phyloP scores from a whole-genome alignment of 2,329 filamentous ascomycete genomes.

The Aschersonia sp. region DNA sequence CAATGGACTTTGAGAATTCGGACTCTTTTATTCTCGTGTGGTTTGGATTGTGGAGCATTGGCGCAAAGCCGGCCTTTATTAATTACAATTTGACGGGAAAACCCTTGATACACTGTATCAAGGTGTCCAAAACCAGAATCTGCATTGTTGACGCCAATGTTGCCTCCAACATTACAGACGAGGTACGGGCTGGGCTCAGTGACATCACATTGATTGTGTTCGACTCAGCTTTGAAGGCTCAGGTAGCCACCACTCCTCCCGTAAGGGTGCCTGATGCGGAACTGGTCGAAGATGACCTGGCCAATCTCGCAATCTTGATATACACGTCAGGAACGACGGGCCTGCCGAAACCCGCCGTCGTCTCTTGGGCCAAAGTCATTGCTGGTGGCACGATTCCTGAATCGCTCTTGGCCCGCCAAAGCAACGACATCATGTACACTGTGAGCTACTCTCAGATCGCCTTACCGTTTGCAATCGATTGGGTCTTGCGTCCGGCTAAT shows the following conservation, averaged over 20 bases:
- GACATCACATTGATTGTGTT: conserved; percentile 47
- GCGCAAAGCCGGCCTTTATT: conserved; percentile 71
- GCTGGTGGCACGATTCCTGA: conserved; percentile 23
- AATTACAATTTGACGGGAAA: conserved; percentile 71
- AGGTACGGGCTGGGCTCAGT: conserved; percentile 35
- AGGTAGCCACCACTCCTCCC: conserved; percentile 35
- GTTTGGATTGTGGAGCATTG: conserved; percentile 70
- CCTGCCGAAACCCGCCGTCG: conserved; percentile 64
- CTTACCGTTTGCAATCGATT: not conserved
- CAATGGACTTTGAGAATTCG: conserved; percentile 68
- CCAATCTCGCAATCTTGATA: conserved; percentile 58
- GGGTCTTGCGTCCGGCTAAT: not conserved
- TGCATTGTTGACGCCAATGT: conserved; percentile 54
- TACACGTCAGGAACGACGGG: conserved; percentile 81
- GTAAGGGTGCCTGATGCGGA: conserved; percentile 42
- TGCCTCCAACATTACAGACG: conserved; percentile 38
- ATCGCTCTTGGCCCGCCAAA: conserved; percentile 40
- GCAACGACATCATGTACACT: conserved; percentile 60
- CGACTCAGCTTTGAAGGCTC: conserved; percentile 38
- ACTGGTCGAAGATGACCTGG: conserved; percentile 31
- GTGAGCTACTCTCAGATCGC: conserved; percentile 24
- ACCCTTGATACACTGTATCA: conserved; percentile 59
- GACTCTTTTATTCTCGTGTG: conserved; percentile 63
- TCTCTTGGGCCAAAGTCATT: conserved; percentile 55
- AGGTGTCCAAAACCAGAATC: conserved; percentile 49